Evolutionary conservation across 2,329 filamentous ascomycete genomes (phyloP), one percentile per base, ranked within the genome.

Genomic region (Colletotrichum tanaceti): DNA sequence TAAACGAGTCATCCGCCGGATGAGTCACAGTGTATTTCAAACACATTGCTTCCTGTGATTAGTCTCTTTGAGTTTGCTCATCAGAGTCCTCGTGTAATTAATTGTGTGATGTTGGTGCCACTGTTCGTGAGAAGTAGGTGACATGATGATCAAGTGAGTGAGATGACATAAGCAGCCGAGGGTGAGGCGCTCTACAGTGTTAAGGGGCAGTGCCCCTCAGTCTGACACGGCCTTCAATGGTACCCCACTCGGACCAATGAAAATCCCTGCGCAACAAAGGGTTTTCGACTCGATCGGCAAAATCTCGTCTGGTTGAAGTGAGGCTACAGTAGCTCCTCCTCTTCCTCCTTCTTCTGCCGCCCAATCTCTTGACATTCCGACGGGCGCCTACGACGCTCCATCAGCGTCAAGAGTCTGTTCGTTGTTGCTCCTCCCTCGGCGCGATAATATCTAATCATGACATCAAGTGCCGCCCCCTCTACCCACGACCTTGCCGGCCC

Each of bases 211-310:
- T 61, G 39, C 44, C 52, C 13, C 14, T 35, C 7, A 10, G 32
- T 9, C 9, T 35, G 9, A 10, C 32, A 35, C 32, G 32, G 32
- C 9, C 9, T 35, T 2, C 32, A 10, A 35, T 9, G 7, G 7
- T 38, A 47, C 39, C 5, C 18, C 1, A 1, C 10, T 14, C 59
- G 35, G 50, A 47, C 70, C 70, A 71, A 71, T 71, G 1, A 60
- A 70, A 70, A 70, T 71, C 68, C 70, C 68, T 71, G 70, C 67
- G 70, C 70, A 71, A 65, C 66, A 68, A 69, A 69, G 62, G 66
- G 63, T 68, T 70, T 70, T 70, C 60, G 63, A 66, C 32, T 58
- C 44, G 63, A 57, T 66, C 57, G 62, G 52, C 49, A 69, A 69
- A 60, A 69, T 65, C 65, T 65, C 59, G 44, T 68, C 50, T 58